Evolutionary conservation across 805 yeast genomes (phyloP).

Genomic region (Candida loeiensis): DNA sequence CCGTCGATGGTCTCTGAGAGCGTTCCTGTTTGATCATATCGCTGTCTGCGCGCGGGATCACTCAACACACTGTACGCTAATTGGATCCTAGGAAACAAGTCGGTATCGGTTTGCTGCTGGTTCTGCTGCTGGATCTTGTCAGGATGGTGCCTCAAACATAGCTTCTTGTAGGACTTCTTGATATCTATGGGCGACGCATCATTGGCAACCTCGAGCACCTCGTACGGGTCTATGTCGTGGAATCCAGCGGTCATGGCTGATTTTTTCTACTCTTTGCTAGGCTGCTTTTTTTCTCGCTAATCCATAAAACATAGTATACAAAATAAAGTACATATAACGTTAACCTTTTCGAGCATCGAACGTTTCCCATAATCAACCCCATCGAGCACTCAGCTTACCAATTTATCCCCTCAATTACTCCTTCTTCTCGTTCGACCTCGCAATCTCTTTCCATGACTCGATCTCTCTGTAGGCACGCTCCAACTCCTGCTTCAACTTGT

Average conservation of each 20-base stretch:
- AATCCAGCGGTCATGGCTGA: conserved; percentile 18
- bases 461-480: conserved; percentile 90
- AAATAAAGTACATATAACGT: conserved; percentile 5
- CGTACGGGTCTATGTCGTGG: conserved; percentile 63
- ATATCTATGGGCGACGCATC: conserved; percentile 50
- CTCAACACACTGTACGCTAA: conserved; percentile 68
- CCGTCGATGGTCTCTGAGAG: conserved; percentile 34
- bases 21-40: conserved; percentile 71
- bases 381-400: neutral
- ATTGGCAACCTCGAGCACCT: conserved; percentile 40
- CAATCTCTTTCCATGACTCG: conserved; percentile 67
- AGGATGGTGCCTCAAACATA: conserved; percentile 24
- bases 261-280: neutral
- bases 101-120: conserved; percentile 16
- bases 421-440: conserved; percentile 19
- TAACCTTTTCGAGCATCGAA: neutral
- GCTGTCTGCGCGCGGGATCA: conserved; percentile 51
- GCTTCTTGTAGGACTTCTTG: conserved; percentile 46
- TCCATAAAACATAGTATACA: conserved; percentile 5
- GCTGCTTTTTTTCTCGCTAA: conserved; percentile 1
- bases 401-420: conserved; percentile 2
- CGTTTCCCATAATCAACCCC: too few relatives aligned
- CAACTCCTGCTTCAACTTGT: conserved; percentile 80
- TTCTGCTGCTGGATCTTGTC: conserved; percentile 26
- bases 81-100: conserved; percentile 62